These are phyloP conservation scores for Pichia nakasei DNA, from an alignment of 805 yeast species.

Conservation along the genomic window DNA sequence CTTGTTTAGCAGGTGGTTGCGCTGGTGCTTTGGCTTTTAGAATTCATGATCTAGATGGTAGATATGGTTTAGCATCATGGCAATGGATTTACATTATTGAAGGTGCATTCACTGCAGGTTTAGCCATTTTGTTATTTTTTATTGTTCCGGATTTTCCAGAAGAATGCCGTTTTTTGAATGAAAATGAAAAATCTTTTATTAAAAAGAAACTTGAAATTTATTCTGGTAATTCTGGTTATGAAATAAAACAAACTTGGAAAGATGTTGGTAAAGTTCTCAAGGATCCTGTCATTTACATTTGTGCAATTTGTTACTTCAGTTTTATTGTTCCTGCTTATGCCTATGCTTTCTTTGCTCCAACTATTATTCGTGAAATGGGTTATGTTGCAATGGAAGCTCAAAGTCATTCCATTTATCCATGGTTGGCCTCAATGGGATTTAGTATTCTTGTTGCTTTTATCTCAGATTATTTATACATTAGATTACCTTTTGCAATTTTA, in stretches of 20 bases:
- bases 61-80: conserved; percentile 36
- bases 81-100: conserved; percentile 37
- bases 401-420: conserved; percentile 77
- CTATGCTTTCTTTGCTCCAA: conserved; percentile 65
- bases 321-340: conserved; percentile 67
- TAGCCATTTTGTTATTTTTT: conserved; percentile 31
- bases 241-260: conserved; percentile 34
- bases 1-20: conserved; percentile 72
- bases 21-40: conserved; percentile 67
- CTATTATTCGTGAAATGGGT: conserved; percentile 53
- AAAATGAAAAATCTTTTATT: conserved; percentile 45
- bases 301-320: conserved; percentile 57
- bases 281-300: conserved; percentile 49
- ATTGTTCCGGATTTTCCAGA: conserved; percentile 67
- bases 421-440: conserved; percentile 67
- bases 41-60: conserved; percentile 46
- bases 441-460: conserved; percentile 52
- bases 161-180: conserved; percentile 44
- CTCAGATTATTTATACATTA: conserved; percentile 45
- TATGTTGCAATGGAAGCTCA: conserved; percentile 68
- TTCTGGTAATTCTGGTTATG: conserved; percentile 41
- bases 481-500: conserved; percentile 35
- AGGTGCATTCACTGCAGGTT: conserved; percentile 29
- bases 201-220: conserved; percentile 53
- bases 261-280: conserved; percentile 45